Evolutionary conservation across 2,329 filamentous ascomycete species (phyloP), one percentile per base, ranked within the genome.

Genomic region (Fusarium hainanense): DNA sequence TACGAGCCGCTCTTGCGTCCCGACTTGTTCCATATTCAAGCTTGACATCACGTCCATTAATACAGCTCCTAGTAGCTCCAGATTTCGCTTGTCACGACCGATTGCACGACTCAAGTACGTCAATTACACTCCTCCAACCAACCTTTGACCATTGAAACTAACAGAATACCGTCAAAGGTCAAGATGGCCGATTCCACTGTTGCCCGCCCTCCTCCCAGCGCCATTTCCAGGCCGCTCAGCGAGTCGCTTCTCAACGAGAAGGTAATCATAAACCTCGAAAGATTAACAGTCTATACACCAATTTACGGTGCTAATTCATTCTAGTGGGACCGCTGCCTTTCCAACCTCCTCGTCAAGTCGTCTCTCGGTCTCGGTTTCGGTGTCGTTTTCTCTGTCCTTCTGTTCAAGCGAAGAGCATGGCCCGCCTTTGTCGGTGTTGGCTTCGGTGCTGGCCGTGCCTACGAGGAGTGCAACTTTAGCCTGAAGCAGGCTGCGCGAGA

Each of bases 201-300:
- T 66, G 69, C 74, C 69, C 75, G 77, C 79, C 82, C 88, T 77
- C 82, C 87, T 71, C 86, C 89, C 76, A 86, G 87, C 81, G 86
- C 89, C 71, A 87, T 92, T 79, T 87, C 91, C 81, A 89, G 93
- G 82, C 95, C 96, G 71, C 92, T 98, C 84, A 98, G 95, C 87
- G 96, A 99, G 87, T 93, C 95, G 79, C 90, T 99, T 77, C 89
- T 99, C 79, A 98, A 98, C 84, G 96, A 99, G 85, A 99, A 99
- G 94, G 96, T 98, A 90, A 78, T 69, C 58, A 55, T 44, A 41
- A 52, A 43, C 50, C 37, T 42, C n/a, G 16, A 32, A 63, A 28
- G 21, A 42, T 27, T 11, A 25, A 27, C 12, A 20, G 21, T 21
- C 25, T 12, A 44, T 18, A 3, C n/a, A 20, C 14, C n/a, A 13